Evolutionary conservation across 2,329 filamentous ascomycete species (phyloP), one percentile per base, ranked within the genome.

Genomic region (Ophiostoma angusticollis): DNA sequence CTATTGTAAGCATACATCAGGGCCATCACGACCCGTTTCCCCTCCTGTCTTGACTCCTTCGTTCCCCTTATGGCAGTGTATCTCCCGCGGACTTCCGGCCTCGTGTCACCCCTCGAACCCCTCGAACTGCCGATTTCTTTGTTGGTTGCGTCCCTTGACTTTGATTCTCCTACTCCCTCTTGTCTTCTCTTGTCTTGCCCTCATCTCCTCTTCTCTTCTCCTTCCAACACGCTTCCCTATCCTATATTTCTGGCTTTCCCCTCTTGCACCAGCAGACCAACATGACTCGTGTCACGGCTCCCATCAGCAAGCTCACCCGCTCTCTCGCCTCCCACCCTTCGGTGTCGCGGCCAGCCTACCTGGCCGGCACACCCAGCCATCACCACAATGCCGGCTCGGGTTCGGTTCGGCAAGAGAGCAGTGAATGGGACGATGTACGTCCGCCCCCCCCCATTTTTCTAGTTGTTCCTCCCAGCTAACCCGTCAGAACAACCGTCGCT

Each of bases 231-330:
- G n/a, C n/a, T n/a, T n/a, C n/a, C n/a, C n/a, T n/a, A 17, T 3
- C 9, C n/a, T 12, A 9, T 19, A 7, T 7, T 3, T 25, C 28
- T 13, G 14, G 12, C 19, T 29, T 6, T 6, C 25, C 25, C 8
- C 19, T 27, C 33, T n/a, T n/a, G n/a, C n/a, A 25, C 13, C 13
- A 13, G n/a, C 17, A 9, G 18, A 5, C 37, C 42, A 55, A 16
- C 42, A 71, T 71, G 62, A 68, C 68, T 34, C 59, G 68, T 52
- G 59, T 72, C 44, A 65, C 67, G 13, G 60, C 63, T 32, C 65
- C 67, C 53, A 56, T 63, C 47, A 54, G 60, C 52, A 70, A 69
- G 57, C 59, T 72, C 51, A 47, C 64, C 47, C 62, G 68, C 46
- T 58, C 61, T 34, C 51, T 70, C 45, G 56, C 59, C 52, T 58